Conservation (phyloP, 768 basidiomycete species). For the Agrocybe praecox region DNA sequence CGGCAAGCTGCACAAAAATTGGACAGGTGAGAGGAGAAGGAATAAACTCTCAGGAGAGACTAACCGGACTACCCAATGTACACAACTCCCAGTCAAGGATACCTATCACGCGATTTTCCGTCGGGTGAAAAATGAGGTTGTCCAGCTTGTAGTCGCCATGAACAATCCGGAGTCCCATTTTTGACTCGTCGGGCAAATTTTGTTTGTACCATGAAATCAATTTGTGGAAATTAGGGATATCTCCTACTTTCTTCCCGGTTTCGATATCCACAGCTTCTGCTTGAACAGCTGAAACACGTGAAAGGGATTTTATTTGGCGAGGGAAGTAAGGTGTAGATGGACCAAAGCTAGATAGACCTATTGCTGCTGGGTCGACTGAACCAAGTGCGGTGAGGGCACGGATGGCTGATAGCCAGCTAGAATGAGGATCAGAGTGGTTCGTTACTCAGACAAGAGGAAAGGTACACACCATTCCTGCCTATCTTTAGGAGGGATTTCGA, state of each 20-base stretch:
- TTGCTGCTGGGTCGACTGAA: constrained; percentile 58
- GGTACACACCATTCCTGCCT: constrained; percentile 68
- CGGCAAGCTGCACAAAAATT: constrained; percentile 59
- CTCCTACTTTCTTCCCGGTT: constrained; percentile 57
- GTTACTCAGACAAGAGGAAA: background rate
- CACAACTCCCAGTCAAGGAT: constrained; percentile 98
- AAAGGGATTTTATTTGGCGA: constrained; percentile 90
- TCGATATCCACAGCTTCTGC: constrained; percentile 69
- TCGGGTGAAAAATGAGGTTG: constrained; percentile 93
- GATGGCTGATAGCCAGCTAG: constrained; percentile 80
- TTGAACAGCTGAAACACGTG: constrained; percentile 80
- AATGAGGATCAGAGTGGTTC: background rate
- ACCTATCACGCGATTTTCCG: constrained; percentile 89
- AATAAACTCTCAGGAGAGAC: constrained; percentile 20
- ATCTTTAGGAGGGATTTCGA: constrained; percentile 61
- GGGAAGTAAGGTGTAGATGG: constrained; percentile 85
- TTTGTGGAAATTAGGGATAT: constrained; percentile 75
- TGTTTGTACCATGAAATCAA: constrained; percentile 76
- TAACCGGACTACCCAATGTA: constrained; percentile 88
- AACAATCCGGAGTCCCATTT: constrained; percentile 81
- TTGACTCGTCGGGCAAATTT: constrained; percentile 77
- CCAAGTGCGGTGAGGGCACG: constrained; percentile 69
- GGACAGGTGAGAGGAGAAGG: background rate
- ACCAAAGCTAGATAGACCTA: constrained; percentile 76
- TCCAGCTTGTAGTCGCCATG: constrained; percentile 99